Evolutionary conservation across 2,329 filamentous ascomycete genomes (phyloP).

Genomic region (Talaromyces marneffei): DNA sequence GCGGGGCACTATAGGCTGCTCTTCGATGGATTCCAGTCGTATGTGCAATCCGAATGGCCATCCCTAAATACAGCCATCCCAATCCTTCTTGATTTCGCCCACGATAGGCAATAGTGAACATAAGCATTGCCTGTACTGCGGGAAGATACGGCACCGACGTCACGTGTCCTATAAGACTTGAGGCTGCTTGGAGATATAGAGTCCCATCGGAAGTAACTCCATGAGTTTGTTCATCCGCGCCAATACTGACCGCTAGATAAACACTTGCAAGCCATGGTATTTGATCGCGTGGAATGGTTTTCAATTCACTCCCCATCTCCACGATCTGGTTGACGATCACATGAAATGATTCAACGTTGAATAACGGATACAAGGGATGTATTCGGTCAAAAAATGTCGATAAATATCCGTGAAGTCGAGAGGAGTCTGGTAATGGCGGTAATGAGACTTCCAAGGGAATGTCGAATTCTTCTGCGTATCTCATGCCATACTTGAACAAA

Average conservation of each 20-base stretch:
- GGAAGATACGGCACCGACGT: constrained; percentile 10
- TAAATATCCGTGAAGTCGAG: neutral
- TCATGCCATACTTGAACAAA: constrained; percentile 11
- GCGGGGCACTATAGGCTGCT: constrained; percentile 3
- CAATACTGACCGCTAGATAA: constrained; percentile 5
- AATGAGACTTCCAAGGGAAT: constrained; percentile 10
- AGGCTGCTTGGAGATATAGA: constrained; percentile 5
- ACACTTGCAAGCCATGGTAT: constrained; percentile 10
- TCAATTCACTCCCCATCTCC: neutral
- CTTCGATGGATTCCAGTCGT: constrained; percentile 8
- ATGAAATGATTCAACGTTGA: constrained; percentile 4
- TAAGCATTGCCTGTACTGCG: constrained; percentile 9
- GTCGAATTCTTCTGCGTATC: constrained; percentile 4
- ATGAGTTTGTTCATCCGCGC: constrained; percentile 4
- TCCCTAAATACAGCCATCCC: constrained; percentile 5
- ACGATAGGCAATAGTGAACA: constrained; percentile 10
- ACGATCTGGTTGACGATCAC: neutral
- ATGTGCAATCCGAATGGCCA: constrained; percentile 10
- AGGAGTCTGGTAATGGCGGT: neutral
- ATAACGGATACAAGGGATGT: constrained; percentile 7
- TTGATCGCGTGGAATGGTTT: constrained; percentile 2
- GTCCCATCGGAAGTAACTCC: constrained; percentile 4
- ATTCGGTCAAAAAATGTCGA: constrained; percentile 1
- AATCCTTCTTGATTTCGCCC: constrained; percentile 8
- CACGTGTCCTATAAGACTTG: constrained; percentile 8